Evolutionary conservation across 805 yeast genomes (phyloP), one percentile per base, ranked within the genome.

Genomic region (Candida fluviatilis): DNA sequence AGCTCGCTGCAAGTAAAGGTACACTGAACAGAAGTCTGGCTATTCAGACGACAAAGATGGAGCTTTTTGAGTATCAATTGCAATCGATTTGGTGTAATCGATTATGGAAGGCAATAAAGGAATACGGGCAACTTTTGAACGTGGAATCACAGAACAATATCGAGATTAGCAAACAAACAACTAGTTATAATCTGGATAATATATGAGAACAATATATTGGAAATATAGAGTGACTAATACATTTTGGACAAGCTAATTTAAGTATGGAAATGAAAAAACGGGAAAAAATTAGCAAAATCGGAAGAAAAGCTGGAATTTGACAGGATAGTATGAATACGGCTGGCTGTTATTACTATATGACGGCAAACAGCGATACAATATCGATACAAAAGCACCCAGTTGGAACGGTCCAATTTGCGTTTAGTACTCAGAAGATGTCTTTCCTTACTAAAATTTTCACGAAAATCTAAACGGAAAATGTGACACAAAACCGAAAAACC

Each of bases 381-480:
- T 8, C n/a, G 29, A 26, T 26, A 26, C n/a, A 26, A 26, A 26
- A 26, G 7, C 29, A 26, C 29, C 15, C 29, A 8, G 7, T 26
- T 13, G 29, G 15, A 8, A 7, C 15, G 5, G 13, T 10, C n/a
- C 15, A 26, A 26, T 26, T 26, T 12, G 6, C 6, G 13, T 13
- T 10, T 26, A 26, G 13, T 26, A 26, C 15, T 26, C 29, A 13
- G 29, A 26, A 26, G 29, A 26, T 26, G 29, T 26, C 29, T 26
- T 26, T 26, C 29, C 29, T 26, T 26, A 21, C 24, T 26, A 26
- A 26, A 26, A 26, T 26, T 26, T 26, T 26, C 13, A 26, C 13
- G 7, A 5, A 13, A 13, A 26, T 5, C 5, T 13, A 12, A 26
- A 12, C n/a, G 6, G 29, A 13, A 26, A 11, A 23, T 8, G 29